phyloP scores from a whole-genome alignment of 139 green algal genomes.

The Picochlorum sp. region DNA sequence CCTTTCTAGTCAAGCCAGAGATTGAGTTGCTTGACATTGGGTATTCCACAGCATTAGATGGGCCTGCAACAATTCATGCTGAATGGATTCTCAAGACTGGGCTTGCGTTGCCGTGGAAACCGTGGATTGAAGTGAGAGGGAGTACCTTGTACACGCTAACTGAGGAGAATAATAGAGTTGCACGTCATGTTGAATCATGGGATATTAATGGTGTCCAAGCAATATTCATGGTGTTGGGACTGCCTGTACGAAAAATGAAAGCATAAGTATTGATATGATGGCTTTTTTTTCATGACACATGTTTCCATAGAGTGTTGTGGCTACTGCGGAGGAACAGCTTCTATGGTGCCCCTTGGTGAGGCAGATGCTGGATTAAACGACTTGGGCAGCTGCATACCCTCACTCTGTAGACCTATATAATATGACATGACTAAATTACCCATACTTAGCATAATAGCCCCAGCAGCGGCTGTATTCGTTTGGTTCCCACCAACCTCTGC shows the following conservation, averaged over 20 bases:
- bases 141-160: slow-evolving; percentile 34
- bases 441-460: not conserved
- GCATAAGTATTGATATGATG: no score
- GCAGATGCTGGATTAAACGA: not conserved
- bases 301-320: no score
- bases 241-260: no score
- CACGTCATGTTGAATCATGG: slow-evolving; percentile 26
- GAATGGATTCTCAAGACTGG: slow-evolving; percentile 40
- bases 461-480: not conserved
- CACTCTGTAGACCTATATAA: not conserved
- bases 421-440: not conserved
- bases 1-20: slow-evolving; percentile 35
- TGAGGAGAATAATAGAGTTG: slow-evolving; percentile 11
- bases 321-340: not conserved
- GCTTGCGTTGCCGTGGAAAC: slow-evolving; percentile 46
- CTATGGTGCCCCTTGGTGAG: not conserved
- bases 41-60: not conserved
- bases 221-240: slow-evolving; percentile 18
- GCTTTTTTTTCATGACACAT: no score
- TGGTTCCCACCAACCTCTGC: not conserved
- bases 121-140: slow-evolving; percentile 35
- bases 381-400: not conserved
- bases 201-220: slow-evolving; percentile 14
- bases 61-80: slow-evolving; percentile 13
- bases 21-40: slow-evolving; percentile 11